Base-by-base conservation (phyloP, 345 rosid genomes). In the Sonneratia caseolaris region DNA sequence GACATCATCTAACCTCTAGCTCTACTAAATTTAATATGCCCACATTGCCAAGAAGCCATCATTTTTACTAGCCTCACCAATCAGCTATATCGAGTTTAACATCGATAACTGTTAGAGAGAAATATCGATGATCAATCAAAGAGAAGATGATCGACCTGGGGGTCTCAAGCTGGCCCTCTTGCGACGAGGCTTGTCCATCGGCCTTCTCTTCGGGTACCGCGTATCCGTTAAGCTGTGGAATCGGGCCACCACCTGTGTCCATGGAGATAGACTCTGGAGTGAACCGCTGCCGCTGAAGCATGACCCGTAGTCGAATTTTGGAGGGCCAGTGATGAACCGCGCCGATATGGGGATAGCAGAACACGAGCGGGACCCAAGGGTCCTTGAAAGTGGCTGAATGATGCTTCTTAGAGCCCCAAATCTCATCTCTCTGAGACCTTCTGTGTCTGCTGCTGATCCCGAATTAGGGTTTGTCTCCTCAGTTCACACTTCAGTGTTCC, bases 151-250 rank as follows among this genome's bases (percentile, higher is more conserved):
- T 36, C 24, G 22, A 89, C 98, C 98, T 70, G 90, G 84, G 66
- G 97, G 94, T 70, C 81, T 87, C 80, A 91, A 55, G 84, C 85
- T 82, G 73, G 84, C 82, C 76, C 98, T 75, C 76, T 93, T 93
- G 27, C 87, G 87, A 55, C 88, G 88, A 68, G 97, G 87, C 76
- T 87, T 89, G 70, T 85, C 80, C 61, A 82, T 80, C 40, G 97
- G 97, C 73, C 94, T 80, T 74, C 96, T 88, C 86, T 91, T 93
- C 5, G 94, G 96, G 18, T 70, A 86, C 35, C 94, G 86, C 1
- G 80, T 74, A 72, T 93, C 97, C 2, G 90, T 89, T 57, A 92
- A 80, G 75, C 86, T 81, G 75, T 91, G 89, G 22, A 86, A 73
- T 27, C 70, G 79, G 69, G 71, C 80, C 6, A 65, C 74, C 24